phyloP scores from a whole-genome alignment of 2,329 filamentous ascomycete species.

The Fusarium ambrosium region DNA sequence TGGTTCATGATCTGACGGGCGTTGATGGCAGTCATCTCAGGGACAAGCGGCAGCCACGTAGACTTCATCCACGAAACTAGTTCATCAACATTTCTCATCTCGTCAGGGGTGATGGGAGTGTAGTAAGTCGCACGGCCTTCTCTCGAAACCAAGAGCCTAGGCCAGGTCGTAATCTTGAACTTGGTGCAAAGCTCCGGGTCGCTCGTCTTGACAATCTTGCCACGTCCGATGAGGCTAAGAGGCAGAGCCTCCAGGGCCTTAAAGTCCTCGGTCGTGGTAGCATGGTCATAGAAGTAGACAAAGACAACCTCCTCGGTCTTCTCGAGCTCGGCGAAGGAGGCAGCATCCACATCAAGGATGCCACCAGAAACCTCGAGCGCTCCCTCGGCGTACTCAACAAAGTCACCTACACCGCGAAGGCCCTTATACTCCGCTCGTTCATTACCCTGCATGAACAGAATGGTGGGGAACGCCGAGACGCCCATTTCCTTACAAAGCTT shows the following conservation, averaged over 20 bases:
- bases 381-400: slow-evolving; percentile 88
- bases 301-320: slow-evolving; percentile 96
- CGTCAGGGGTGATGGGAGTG: slow-evolving; percentile 84
- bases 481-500: slow-evolving; percentile 93
- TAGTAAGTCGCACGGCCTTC: slow-evolving; percentile 94
- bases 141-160: slow-evolving; percentile 88
- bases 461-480: slow-evolving; percentile 85
- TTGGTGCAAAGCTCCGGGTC: slow-evolving; percentile 80
- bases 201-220: slow-evolving; percentile 91
- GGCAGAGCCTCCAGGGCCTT: slow-evolving; percentile 87
- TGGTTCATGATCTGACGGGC: slow-evolving; percentile 95
- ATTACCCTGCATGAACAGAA: slow-evolving; percentile 91
- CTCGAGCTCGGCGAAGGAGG: slow-evolving; percentile 84
- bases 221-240: slow-evolving; percentile 89
- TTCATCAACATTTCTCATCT: slow-evolving; percentile 87
- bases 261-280: slow-evolving; percentile 94
- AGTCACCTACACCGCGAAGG: slow-evolving; percentile 90
- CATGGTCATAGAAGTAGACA: slow-evolving; percentile 97
- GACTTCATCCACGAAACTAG: slow-evolving; percentile 94
- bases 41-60: slow-evolving; percentile 96
- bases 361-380: slow-evolving; percentile 83
- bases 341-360: slow-evolving; percentile 84
- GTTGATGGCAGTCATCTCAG: slow-evolving; percentile 91
- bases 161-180: slow-evolving; percentile 98
- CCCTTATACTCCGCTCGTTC: slow-evolving; percentile 95